Conservation (phyloP, 768 basidiomycete species). For the Pleurotus cornucopiae region DNA sequence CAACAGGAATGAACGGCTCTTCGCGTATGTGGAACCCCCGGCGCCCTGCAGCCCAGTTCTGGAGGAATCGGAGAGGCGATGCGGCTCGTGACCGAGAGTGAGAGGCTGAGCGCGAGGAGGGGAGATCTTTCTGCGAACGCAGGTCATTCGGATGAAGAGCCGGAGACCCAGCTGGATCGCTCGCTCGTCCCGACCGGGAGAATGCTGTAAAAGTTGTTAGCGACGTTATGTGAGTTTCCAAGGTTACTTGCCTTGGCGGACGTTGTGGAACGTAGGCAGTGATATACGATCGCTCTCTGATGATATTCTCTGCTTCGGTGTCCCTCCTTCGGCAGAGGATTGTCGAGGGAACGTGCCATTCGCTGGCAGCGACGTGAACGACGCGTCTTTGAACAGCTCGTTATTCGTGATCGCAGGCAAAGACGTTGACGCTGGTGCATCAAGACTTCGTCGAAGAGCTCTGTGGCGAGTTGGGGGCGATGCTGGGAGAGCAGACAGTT, state of each 20-base stretch:
- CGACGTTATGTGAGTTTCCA: not conserved
- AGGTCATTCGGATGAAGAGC: constrained; percentile 23
- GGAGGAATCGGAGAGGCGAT: constrained; percentile 60
- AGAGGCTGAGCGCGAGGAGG: constrained; percentile 41
- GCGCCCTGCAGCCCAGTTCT: constrained; percentile 47
- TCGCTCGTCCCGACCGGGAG: constrained; percentile 24
- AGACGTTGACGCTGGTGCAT: constrained; percentile 37
- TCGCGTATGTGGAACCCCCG: constrained; percentile 42
- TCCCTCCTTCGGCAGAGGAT: constrained; percentile 34
- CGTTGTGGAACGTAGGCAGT: constrained; percentile 30
- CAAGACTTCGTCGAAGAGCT: constrained; percentile 35
- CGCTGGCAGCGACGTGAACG: not conserved
- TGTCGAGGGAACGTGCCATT: constrained; percentile 14
- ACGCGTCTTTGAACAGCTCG: constrained; percentile 14
- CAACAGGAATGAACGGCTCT: constrained; percentile 52
- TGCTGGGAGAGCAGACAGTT: constrained; percentile 36
- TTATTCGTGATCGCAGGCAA: constrained; percentile 22
- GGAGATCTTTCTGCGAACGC: constrained; percentile 15
- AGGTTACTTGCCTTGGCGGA: constrained; percentile 33
- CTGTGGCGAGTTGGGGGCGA: constrained; percentile 26
- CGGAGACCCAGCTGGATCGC: constrained; percentile 33
- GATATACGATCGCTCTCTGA: constrained; percentile 51
- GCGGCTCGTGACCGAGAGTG: constrained; percentile 47
- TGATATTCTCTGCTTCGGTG: constrained; percentile 47
- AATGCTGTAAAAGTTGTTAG: constrained; percentile 18